Percentiles rank a stretch among this genome's conserved stretches.
Evolutionary conservation across 495 filamentous ascomycete genomes (phyloP).

Genomic region (Usnea hakonensis): DNA sequence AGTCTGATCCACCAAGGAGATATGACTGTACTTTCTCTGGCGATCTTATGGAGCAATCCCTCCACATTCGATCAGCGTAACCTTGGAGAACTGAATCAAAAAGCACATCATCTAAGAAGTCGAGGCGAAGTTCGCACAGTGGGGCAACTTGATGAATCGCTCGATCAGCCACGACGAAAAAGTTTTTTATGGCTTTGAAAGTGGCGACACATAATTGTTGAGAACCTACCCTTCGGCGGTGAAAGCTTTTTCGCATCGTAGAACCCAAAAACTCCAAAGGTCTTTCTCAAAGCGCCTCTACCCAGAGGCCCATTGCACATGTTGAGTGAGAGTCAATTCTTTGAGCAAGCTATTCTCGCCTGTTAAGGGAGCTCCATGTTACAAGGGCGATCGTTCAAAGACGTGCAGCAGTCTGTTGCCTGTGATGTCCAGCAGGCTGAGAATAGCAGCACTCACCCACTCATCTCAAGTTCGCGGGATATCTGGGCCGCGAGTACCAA

Average conservation of each 20-base stretch:
- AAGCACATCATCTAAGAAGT: not conserved
- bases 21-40: not conserved
- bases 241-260: not conserved
- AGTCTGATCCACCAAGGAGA: constrained; percentile 1
- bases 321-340: not conserved
- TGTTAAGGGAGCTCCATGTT: not conserved
- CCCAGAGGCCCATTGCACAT: not conserved
- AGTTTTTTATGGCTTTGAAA: not conserved
- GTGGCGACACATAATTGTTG: not conserved
- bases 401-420: not conserved
- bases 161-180: not conserved
- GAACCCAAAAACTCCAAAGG: not conserved
- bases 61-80: not conserved
- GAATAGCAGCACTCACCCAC: not conserved
- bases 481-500: not conserved
- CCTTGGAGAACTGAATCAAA: not conserved
- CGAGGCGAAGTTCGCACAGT: not conserved
- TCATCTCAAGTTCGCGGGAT: not conserved
- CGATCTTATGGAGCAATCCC: not conserved
- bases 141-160: not conserved
- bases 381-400: not conserved
- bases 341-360: not conserved
- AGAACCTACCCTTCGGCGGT: not conserved
- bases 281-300: not conserved
- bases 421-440: not conserved